Percentiles rank a stretch among this genome's conserved stretches.
phyloP scores from a whole-genome alignment of 108 stramenopile genomes.

The Cyclostephanos invisitatus region DNA sequence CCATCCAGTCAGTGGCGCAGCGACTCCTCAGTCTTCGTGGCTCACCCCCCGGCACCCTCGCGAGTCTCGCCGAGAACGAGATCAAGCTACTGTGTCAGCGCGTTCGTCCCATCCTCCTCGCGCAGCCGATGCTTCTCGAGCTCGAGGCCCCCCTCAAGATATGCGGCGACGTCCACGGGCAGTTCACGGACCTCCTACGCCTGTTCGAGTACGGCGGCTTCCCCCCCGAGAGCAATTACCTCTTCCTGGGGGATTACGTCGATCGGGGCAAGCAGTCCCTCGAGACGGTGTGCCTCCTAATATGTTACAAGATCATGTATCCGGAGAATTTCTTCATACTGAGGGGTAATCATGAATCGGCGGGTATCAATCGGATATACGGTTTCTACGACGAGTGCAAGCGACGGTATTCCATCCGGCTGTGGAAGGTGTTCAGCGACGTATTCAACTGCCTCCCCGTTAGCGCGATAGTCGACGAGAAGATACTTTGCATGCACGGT shows the following conservation, averaged over 20 bases:
- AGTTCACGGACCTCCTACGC: slow-evolving; percentile 79
- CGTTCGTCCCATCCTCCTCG: slow-evolving; percentile 82
- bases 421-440: slow-evolving; percentile 95
- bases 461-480: slow-evolving; percentile 91
- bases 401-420: slow-evolving; percentile 88
- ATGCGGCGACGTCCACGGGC: slow-evolving; percentile 76
- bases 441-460: slow-evolving; percentile 95
- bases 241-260: slow-evolving; percentile 93
- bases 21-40: slow-evolving; percentile 77
- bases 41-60: slow-evolving; percentile 80
- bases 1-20: slow-evolving; percentile 65
- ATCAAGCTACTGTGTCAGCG: slow-evolving; percentile 75
- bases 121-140: slow-evolving; percentile 93
- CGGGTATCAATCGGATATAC: slow-evolving; percentile 93
- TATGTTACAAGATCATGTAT: slow-evolving; percentile 93
- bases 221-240: slow-evolving; percentile 78
- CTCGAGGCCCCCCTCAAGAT: slow-evolving; percentile 95
- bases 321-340: slow-evolving; percentile 93
- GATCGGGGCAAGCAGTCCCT: slow-evolving; percentile 90
- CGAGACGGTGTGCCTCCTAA: slow-evolving; percentile 90
- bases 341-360: slow-evolving; percentile 93
- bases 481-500: slow-evolving; percentile 97
- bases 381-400: slow-evolving; percentile 92
- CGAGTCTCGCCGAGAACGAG: slow-evolving; percentile 73
- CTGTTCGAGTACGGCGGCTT: slow-evolving; percentile 88